Evolutionary conservation across 1,284 basidiomycete species (phyloP).

Genomic region (Puccinia novopanici): DNA sequence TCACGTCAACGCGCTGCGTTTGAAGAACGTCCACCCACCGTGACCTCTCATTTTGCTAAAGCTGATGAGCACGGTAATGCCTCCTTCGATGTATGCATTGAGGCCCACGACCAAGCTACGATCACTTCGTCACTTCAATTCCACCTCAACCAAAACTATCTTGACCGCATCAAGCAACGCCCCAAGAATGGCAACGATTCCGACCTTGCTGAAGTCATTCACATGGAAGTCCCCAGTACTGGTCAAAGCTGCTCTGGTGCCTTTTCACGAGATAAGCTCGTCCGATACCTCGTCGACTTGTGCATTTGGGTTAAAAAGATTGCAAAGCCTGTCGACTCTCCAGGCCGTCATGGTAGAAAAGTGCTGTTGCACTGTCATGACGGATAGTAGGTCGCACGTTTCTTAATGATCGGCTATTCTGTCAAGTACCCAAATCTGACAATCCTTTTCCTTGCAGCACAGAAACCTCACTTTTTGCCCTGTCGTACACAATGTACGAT

Average conservation of each 20-base stretch:
- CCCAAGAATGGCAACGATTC: conserved; percentile 69
- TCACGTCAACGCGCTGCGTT: conserved; percentile 8
- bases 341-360: conserved; percentile 59
- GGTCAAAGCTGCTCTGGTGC: conserved; percentile 67
- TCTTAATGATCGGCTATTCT: conserved; percentile 53
- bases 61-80: conserved; percentile 65
- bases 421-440: neutral
- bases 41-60: conserved; percentile 34
- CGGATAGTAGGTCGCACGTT: conserved; percentile 57
- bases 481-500: conserved; percentile 83
- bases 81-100: conserved; percentile 79
- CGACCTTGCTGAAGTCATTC: conserved; percentile 67
- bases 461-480: conserved; percentile 83
- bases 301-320: conserved; percentile 58
- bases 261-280: conserved; percentile 63
- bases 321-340: conserved; percentile 55
- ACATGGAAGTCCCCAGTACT: conserved; percentile 62
- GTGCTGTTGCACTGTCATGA: conserved; percentile 62
- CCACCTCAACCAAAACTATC: conserved; percentile 69
- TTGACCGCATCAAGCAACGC: conserved; percentile 63
- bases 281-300: conserved; percentile 61
- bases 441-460: conserved; percentile 63
- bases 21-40: conserved; percentile 56
- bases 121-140: conserved; percentile 68
- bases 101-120: conserved; percentile 75